phyloP scores from a whole-genome alignment of 2,329 filamentous ascomycete genomes.

The Sporothrix luriei region DNA sequence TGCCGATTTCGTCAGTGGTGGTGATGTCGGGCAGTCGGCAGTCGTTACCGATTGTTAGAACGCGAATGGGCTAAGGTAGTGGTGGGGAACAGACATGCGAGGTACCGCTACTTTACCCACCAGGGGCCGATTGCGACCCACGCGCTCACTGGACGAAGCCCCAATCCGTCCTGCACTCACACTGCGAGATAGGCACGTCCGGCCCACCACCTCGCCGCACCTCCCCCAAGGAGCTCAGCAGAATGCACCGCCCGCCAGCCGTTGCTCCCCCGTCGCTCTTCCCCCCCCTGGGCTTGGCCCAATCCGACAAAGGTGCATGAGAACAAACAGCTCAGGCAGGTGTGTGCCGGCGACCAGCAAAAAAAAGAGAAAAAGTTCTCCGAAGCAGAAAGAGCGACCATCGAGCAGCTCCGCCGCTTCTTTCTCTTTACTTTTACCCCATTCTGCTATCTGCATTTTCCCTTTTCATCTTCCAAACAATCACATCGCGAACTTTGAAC shows the following conservation, averaged over 20 bases:
- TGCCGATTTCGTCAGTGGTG: constrained; percentile 9
- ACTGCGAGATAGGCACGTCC: constrained; percentile 23
- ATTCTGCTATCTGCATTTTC: constrained; percentile 24
- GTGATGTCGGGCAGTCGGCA: not conserved
- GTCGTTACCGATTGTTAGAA: constrained; percentile 9
- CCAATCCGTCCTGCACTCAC: constrained; percentile 29
- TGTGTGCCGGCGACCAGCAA: not conserved
- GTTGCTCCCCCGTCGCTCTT: constrained; percentile 33
- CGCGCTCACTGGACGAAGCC: constrained; percentile 20
- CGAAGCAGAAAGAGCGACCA: constrained; percentile 30
- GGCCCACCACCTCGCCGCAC: constrained; percentile 13
- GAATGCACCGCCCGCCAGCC: not conserved
- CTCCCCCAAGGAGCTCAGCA: constrained; percentile 18
- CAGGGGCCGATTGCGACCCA: constrained; percentile 20
- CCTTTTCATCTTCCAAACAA: constrained; percentile 24
- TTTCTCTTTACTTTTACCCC: constrained; percentile 28
- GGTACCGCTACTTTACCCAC: constrained; percentile 28
- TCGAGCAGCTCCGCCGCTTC: constrained; percentile 29
- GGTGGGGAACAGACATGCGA: not conserved
- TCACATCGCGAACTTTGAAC: not conserved
- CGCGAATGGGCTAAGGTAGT: not conserved
- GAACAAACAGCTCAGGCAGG: constrained; percentile 25
- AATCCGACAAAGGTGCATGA: constrained; percentile 29
- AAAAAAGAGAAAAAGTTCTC: constrained; percentile 27
- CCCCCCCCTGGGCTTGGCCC: constrained; percentile 27